Evolutionary conservation across 305 asterid genomes (phyloP).

Genomic region (Fraxinus dipetala): DNA sequence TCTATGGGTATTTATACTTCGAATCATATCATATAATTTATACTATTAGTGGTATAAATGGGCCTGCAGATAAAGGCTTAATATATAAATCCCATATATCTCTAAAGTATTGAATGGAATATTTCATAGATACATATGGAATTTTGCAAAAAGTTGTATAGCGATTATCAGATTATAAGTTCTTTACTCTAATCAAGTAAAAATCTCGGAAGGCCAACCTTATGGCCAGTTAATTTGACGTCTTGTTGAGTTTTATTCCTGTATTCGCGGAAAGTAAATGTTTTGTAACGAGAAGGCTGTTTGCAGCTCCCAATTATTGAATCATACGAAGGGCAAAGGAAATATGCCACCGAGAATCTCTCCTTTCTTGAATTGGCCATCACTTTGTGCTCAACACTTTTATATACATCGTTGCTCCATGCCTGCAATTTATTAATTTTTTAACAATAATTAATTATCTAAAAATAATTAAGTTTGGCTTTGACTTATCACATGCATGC

Average conservation of each 20-base stretch:
- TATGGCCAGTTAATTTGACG: slow-evolving; percentile 45
- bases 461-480: neutral
- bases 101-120: neutral
- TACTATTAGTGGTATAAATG: neutral
- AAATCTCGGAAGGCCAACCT: slow-evolving; percentile 59
- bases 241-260: slow-evolving; percentile 56
- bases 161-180: neutral
- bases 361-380: slow-evolving; percentile 44
- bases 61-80: neutral
- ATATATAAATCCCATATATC: neutral
- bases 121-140: neutral
- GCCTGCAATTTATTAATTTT: slow-evolving; percentile 41
- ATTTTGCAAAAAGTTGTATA: neutral
- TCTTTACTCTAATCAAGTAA: neutral
- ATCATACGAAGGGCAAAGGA: slow-evolving; percentile 57
- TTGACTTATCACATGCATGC: neutral
- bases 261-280: slow-evolving; percentile 60
- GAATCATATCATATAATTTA: neutral
- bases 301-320: slow-evolving; percentile 44
- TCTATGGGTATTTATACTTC: neutral
- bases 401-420: slow-evolving; percentile 62
- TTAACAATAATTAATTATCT: neutral
- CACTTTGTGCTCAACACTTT: slow-evolving; percentile 62
- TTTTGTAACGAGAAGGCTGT: slow-evolving; percentile 44
- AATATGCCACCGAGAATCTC: slow-evolving; percentile 64